Percentiles rank a stretch among this genome's conserved stretches.
phyloP scores from a whole-genome alignment of 225 moss, liverwort and hornwort species.

The Marchantia polymorpha region DNA sequence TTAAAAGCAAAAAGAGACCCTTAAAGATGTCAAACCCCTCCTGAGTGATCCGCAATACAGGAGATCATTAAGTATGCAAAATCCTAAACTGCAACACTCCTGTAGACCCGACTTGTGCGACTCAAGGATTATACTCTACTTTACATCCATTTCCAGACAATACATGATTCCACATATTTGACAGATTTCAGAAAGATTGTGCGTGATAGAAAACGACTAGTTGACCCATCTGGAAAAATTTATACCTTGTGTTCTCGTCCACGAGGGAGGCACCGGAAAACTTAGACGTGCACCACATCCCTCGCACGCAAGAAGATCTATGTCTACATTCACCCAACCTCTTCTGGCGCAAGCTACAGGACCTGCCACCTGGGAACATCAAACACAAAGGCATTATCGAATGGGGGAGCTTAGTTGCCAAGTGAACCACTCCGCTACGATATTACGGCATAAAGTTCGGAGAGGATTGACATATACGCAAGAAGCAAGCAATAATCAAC shows the following conservation, averaged over 20 bases:
- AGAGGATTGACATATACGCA: neutral
- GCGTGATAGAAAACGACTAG: too few species aligned
- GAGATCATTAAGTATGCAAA: too few species aligned
- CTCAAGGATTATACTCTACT: too few species aligned
- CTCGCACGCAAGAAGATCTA: slow-evolving; percentile 89
- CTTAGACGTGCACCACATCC: slow-evolving; percentile 75
- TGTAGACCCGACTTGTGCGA: too few species aligned
- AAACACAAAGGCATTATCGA: too few species aligned
- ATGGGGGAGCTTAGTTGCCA: neutral
- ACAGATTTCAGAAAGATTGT: too few species aligned
- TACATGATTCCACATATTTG: too few species aligned
- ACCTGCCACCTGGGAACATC: slow-evolving; percentile 62
- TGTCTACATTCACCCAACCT: slow-evolving; percentile 97
- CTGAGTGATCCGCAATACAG: too few species aligned
- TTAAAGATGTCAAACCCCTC: too few species aligned
- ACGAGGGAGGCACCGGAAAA: slow-evolving; percentile 69
- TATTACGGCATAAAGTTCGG: neutral
- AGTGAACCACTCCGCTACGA: neutral
- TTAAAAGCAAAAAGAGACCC: too few species aligned
- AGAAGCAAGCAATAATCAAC: neutral
- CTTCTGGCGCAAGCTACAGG: slow-evolving; percentile 96
- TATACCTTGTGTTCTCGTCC: slow-evolving; percentile 67
- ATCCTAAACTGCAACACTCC: too few species aligned
- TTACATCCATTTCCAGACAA: too few species aligned
- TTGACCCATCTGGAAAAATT: neutral